Base-by-base conservation (phyloP, 306 rosid genomes). In the Albizia julibrissin region DNA sequence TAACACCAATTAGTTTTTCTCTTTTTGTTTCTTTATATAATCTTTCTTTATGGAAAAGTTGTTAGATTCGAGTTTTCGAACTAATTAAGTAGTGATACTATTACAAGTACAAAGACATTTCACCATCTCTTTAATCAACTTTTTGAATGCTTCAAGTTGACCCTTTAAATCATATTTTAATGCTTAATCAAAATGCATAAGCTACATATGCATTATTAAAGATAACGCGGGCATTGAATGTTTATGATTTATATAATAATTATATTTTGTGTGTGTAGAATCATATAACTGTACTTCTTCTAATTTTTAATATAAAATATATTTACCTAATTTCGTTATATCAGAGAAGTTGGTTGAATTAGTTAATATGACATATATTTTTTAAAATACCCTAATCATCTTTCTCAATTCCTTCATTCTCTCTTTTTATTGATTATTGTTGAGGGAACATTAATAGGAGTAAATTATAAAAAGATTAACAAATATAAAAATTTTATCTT, bases 41-140 rank as follows among this genome's bases (percentile, higher is more conserved):
- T 9, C 39, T 58, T 59, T 10, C 34, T 39, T 39, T 24, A 3
- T 44, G 10, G 31, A 26, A 61, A 61, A 44, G 61, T 77, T 64
- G 64, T 77, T 46, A 29, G 73, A 77, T 77, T 64, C 81, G 27
- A 29, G 62, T 65, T 77, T 29, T 77, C 46, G 2, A 77, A 64
- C 56, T 10, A 22, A 21, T 58, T 10, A 77, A 42, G 10, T 29
- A 64, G 39, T 19, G 69, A 12, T 64, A 74, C 73, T 75, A 2
- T 11, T 77, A 73, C 81, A 77, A 77, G 74, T 77, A 46, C 64
- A 46, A 44, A 7, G 81, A 77, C 81, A 29, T 47, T 29, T 19
- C 61, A 77, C 72, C 80, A 46, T 65, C 24, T 31, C 62, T 22
- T 46, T 34, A 47, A 16, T 18, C 21, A 19, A 34, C 33, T 64